Evolutionary conservation across 2,329 filamentous ascomycete species (phyloP), one percentile per base, ranked within the genome.

Genomic region (Capronia epimyces): DNA sequence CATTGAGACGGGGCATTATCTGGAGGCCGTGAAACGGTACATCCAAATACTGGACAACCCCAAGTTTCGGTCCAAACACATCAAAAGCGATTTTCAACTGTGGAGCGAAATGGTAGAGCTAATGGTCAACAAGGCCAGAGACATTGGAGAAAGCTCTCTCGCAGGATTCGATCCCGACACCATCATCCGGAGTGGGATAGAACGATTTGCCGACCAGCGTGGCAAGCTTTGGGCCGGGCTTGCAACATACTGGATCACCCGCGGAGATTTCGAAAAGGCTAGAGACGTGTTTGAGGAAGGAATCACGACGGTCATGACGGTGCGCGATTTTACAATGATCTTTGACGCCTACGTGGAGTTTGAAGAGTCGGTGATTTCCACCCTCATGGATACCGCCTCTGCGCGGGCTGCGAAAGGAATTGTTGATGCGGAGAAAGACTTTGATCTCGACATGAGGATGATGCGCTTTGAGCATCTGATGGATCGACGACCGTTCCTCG

Each of bases 61-160:
- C 2, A 83, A 83, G 29, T 97, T 98, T 70, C 81, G 83, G 65
- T 97, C 91, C 71, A 95, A 94, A 70, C 83, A 93, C 60, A 87
- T 87, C 53, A 96, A 95, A 70, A 91, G 93, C 0, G 88, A 91
- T 56, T 98, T 95, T 66, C 89, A 98, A 68, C 78, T 98, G 43
- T 98, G 93, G 93, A 93, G 83, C 57, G 93, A 98, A 67, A 94
- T 98, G 88, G 84, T 97, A 29, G 93, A 98, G 64, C 69, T 97
- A 58, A 75, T 98, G 40, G 94, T 98, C 37, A 87, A 87, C 53
- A 89, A 95, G 67, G 93, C 93, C 3, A 86, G 84, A 62, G 82
- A 94, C 36, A 83, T 98, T 43, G 82, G 93, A 63, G 86, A 88
- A 4, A 83, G 84, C 12, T 80, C 87, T 57, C 86, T 91, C 62